Evolutionary conservation across 306 rosid genomes (phyloP), one percentile per base, ranked within the genome.

Genomic region (Dalbergia oliveri): DNA sequence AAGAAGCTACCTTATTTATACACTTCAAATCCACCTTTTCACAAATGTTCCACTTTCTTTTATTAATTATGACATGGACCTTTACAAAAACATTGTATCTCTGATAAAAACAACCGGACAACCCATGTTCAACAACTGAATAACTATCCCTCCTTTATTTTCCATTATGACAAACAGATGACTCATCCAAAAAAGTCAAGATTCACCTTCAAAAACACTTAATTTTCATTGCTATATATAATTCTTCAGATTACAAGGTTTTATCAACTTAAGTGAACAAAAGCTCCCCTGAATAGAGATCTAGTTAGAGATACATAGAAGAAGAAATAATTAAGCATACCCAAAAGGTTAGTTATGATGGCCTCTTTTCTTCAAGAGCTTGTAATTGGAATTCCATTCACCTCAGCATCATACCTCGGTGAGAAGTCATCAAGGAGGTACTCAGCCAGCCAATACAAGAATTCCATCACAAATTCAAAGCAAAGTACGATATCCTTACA

Each of bases 321-420:
- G 59, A 56, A 35, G 6, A 50, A 50, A 16, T 26, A 50, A 16
- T 26, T 26, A 26, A 26, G 31, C 12, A 18, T 51, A 8, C 33
- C 47, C 26, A 0, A 15, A 43, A 60, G n/a, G 5, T 23, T 23
- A 66, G 13, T 69, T 34, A 89, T 89, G 93, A 83, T 85, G 66
- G 50, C 83, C 43, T 43, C 90, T 81, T 78, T 89, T 83, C 31
- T 26, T 26, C 90, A 89, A 59, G 89, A 86, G 41, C 84, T 84
- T 1, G 35, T 76, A 26, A 19, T 75, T 72, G 90, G 88, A 50
- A 34, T 82, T 59, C 81, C 86, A 57, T 51, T 77, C 44, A 69
- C 67, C 57, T 66, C 89, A 60, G 57, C 57, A 66, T 5, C 82
- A 43, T 66, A 65, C 56, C 81, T 50, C 49, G 12, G 15, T 63